These are phyloP conservation scores for Argentina anserina DNA, from an alignment of 306 rosid genomes.

Conservation along the genomic window DNA sequence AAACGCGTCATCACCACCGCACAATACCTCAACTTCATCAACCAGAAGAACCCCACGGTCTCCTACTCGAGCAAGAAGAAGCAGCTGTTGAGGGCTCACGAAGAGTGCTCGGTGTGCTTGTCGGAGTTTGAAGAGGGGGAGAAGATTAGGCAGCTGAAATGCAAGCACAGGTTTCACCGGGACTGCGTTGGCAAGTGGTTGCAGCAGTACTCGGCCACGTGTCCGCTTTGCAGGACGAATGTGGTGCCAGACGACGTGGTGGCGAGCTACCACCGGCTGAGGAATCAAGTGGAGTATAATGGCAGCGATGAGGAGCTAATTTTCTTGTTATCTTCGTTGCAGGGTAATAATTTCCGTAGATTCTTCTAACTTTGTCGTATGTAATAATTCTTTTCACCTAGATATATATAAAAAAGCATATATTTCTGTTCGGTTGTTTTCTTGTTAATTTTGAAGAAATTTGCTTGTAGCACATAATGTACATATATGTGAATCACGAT, in stretches of 20 bases:
- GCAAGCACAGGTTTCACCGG: constrained; percentile 75
- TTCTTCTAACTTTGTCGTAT: constrained; percentile 31
- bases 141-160: constrained; percentile 54
- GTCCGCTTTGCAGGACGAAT: constrained; percentile 82
- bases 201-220: constrained; percentile 63
- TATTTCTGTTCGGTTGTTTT: background rate
- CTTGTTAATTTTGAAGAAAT: background rate
- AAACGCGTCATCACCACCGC: constrained; percentile 46
- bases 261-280: constrained; percentile 43
- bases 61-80: constrained; percentile 23
- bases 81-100: background rate
- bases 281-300: constrained; percentile 55
- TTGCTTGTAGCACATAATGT: background rate
- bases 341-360: constrained; percentile 48
- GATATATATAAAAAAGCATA: background rate
- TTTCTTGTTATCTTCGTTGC: constrained; percentile 56
- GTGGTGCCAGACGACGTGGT: constrained; percentile 72
- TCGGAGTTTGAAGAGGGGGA: constrained; percentile 77
- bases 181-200: constrained; percentile 87
- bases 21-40: constrained; percentile 66
- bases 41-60: constrained; percentile 60
- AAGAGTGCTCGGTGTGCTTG: constrained; percentile 77
- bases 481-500: background rate
- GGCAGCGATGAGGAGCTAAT: constrained; percentile 51
- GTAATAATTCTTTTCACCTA: background rate